A percentile compares a stretch with the other conserved stretches of the same genome.
phyloP scores from a whole-genome alignment of 768 basidiomycete species.

The Lenzites betulinus region DNA sequence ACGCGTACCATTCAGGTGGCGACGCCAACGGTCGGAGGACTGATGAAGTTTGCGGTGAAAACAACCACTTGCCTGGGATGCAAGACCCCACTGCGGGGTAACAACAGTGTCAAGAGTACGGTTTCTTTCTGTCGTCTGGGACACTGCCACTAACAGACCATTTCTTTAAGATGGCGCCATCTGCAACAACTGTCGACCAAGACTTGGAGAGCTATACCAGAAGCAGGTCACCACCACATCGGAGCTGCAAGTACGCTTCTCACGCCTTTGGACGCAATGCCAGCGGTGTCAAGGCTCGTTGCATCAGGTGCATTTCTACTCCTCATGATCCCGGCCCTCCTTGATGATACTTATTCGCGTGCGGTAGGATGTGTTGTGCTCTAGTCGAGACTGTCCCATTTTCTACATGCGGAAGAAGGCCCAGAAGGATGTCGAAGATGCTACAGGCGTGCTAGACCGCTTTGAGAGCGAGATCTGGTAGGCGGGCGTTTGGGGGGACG shows the following conservation, averaged over 20 bases:
- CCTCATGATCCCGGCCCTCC: not conserved
- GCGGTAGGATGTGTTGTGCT: conserved; percentile 88
- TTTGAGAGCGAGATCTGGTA: conserved; percentile 82
- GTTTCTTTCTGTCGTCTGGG: conserved; percentile 1
- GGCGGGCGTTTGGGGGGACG: not conserved
- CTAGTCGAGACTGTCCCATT: conserved; percentile 97
- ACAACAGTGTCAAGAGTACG: conserved; percentile 74
- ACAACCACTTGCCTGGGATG: conserved; percentile 94
- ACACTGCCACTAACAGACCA: not conserved
- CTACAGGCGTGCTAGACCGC: conserved; percentile 73
- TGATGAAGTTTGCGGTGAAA: conserved; percentile 99
- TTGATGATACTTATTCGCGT: not conserved
- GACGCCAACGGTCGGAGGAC: conserved; percentile 91
- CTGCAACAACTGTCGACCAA: conserved; percentile 89
- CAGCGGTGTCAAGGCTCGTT: conserved; percentile 98
- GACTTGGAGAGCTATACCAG: conserved; percentile 87
- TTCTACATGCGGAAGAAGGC: conserved; percentile 99
- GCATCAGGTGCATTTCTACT: conserved; percentile 65
- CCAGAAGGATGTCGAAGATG: conserved; percentile 95
- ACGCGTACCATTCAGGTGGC: conserved; percentile 95
- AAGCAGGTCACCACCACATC: conserved; percentile 79
- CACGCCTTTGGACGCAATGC: conserved; percentile 97
- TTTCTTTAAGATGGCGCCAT: conserved; percentile 75
- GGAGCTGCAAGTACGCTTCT: conserved; percentile 85
- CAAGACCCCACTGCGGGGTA: conserved; percentile 81